These are phyloP conservation scores for Gossypium ekmanianum DNA, from an alignment of 345 rosid genomes.

Conservation along the genomic window DNA sequence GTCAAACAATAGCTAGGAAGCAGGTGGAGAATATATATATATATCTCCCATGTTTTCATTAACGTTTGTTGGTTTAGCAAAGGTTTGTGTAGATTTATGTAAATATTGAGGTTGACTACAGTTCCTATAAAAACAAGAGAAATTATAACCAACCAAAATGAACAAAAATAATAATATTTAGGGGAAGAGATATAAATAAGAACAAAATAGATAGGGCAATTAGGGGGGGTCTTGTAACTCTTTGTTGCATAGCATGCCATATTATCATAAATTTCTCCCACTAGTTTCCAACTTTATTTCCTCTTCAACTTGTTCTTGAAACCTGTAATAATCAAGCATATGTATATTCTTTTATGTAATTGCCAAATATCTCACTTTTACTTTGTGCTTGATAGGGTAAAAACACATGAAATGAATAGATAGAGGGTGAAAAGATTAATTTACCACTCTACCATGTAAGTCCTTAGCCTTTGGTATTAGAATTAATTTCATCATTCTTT, in stretches of 20 bases:
- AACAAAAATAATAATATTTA: constrained; percentile 10
- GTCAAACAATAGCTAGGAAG: too few species aligned
- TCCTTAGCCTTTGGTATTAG: too few species aligned
- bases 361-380: neutral
- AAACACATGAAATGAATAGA: neutral
- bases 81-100: constrained; percentile 17
- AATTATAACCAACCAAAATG: constrained; percentile 10
- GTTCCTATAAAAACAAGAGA: constrained; percentile 26
- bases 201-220: neutral
- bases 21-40: too few species aligned
- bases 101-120: constrained; percentile 25
- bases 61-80: constrained; percentile 10
- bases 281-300: constrained; percentile 13
- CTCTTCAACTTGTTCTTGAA: constrained; percentile 60
- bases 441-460: too few species aligned
- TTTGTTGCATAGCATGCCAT: constrained; percentile 18
- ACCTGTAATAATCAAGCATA: constrained; percentile 48
- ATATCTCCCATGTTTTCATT: neutral
- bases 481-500: too few species aligned
- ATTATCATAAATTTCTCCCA: constrained; percentile 26
- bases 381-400: neutral
- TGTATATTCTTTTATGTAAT: neutral
- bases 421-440: neutral
- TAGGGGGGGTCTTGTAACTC: neutral
- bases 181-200: constrained; percentile 22